A percentile compares a stretch with the other conserved stretches of the same genome.
These are phyloP conservation scores for Crucihimalaya himalaica DNA, from an alignment of 345 rosid species.

Conservation along the genomic window DNA sequence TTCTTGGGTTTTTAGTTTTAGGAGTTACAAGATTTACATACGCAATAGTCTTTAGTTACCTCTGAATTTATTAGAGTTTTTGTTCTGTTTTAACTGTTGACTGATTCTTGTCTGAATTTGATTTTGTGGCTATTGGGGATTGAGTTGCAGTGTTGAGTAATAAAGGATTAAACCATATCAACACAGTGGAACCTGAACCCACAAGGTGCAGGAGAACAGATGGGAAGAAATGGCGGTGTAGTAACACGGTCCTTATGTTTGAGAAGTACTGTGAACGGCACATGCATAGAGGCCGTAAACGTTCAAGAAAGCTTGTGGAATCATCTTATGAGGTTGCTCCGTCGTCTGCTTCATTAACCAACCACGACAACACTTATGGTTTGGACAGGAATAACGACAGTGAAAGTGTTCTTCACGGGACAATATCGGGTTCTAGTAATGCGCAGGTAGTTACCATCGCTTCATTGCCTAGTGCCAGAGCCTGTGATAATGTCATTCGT, in stretches of 20 bases:
- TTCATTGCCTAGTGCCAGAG: conserved; percentile 27
- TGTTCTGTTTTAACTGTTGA: conserved; percentile 6
- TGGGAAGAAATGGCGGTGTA: conserved; percentile 86
- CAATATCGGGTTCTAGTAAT: conserved; percentile 30
- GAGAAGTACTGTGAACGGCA: conserved; percentile 74
- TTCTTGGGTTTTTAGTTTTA: conserved; percentile 2
- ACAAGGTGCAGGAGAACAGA: conserved; percentile 80
- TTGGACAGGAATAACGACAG: conserved; percentile 29
- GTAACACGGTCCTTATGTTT: conserved; percentile 47
- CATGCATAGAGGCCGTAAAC: conserved; percentile 70
- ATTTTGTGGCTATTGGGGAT: conserved; percentile 21
- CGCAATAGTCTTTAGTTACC: neutral
- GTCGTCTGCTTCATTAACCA: conserved; percentile 25
- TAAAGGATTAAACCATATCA: conserved; percentile 35
- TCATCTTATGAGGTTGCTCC: conserved; percentile 30
- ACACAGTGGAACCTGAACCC: conserved; percentile 51
- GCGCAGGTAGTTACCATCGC: conserved; percentile 32
- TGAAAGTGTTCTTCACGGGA: conserved; percentile 11
- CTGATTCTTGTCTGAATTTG: conserved; percentile 9
- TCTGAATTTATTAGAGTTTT: conserved; percentile 1
- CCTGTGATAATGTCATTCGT: conserved; percentile 2
- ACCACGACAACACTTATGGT: conserved; percentile 11
- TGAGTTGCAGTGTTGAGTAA: conserved; percentile 47
- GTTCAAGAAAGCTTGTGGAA: conserved; percentile 95
- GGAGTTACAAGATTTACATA: neutral